Conservation (phyloP, 148 eudicot species). For the Silene uniflora region DNA sequence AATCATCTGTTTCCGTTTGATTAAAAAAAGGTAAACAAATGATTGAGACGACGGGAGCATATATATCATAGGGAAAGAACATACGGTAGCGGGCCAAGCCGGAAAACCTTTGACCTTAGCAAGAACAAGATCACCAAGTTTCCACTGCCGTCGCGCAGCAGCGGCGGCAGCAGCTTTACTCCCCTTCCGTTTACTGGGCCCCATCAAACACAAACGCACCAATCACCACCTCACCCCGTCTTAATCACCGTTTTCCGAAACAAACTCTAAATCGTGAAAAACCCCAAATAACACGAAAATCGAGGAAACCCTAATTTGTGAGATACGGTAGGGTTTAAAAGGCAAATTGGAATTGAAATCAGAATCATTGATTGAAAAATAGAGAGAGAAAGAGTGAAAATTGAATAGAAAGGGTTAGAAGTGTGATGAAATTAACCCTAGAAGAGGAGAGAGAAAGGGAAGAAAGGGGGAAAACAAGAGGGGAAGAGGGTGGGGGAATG, state of each 20-base stretch:
- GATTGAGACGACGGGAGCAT: too few species aligned
- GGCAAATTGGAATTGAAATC: not conserved
- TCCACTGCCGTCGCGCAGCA: constrained; percentile 71
- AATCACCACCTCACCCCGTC: constrained; percentile 9
- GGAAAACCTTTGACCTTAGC: constrained; percentile 98
- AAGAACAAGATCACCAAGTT: constrained; percentile 92
- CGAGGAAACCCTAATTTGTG: not conserved
- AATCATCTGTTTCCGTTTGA: too few species aligned
- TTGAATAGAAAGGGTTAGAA: not conserved
- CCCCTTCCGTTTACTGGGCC: constrained; percentile 72
- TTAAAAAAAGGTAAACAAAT: too few species aligned
- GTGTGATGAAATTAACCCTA: constrained; percentile 30
- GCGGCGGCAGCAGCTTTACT: constrained; percentile 67
- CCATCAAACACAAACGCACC: constrained; percentile 34
- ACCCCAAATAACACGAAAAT: constrained; percentile 2
- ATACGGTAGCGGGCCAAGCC: constrained; percentile 97
- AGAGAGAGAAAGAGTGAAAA: not conserved
- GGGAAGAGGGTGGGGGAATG: constrained; percentile 12
- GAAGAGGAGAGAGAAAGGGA: constrained; percentile 5
- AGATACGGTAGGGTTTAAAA: not conserved
- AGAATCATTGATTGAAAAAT: not conserved
- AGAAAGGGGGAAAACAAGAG: not conserved
- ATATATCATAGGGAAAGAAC: constrained; percentile 14
- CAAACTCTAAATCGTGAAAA: not conserved
- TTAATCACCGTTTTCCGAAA: not conserved